Evolutionary conservation across 495 filamentous ascomycete genomes (phyloP), one percentile per base, ranked within the genome.

Genomic region (Podospora tetraspora): DNA sequence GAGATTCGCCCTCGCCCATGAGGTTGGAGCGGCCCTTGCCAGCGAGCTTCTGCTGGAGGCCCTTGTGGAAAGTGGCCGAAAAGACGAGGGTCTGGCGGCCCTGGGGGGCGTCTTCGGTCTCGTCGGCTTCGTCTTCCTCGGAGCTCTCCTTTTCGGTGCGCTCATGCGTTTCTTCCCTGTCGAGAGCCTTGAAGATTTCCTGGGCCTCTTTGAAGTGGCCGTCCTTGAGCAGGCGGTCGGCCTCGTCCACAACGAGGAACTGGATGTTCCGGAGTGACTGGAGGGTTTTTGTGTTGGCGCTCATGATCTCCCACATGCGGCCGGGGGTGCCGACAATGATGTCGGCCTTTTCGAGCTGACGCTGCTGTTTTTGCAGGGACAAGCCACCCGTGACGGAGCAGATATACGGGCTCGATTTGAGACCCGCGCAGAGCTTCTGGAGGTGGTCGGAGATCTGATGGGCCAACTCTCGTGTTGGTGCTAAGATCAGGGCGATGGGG

Each of bases 151-250:
- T 84, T 13, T 76, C 79, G 43, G 81, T 52, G 43, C 63, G 57
- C 59, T 71, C 62, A 19, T 59, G 63, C 32, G 59, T 62, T 12
- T 43, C 61, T 4, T 62, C 70, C 27, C 87, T 82, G 69, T 96
- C 91, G 6, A 99, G 79, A 0, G 91, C 84, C 64, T 84, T 85
- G 13, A 99, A 75, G 52, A 98, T 93, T 61, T 98, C 89, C 58
- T 92, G 89, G 1, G 93, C 86, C 74, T 99, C 95, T 77, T 97
- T 94, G 80, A 96, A 99, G 74, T 97, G 90, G 3, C 95, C 95
- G 74, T 97, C 90, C 66, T 93, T 95, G 56, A 99, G 81, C 43
- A 99, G 83, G 63, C 96, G 85, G 81, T 99, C 95, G 0, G 96
- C 95, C 80, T 99, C 95, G 73, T 99, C 95, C 5, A 99, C 84